A percentile compares a stretch with the other conserved stretches of the same genome.
These are phyloP conservation scores for Curvularia sp. DNA, from an alignment of 2,329 filamentous ascomycete species.

Conservation along the genomic window DNA sequence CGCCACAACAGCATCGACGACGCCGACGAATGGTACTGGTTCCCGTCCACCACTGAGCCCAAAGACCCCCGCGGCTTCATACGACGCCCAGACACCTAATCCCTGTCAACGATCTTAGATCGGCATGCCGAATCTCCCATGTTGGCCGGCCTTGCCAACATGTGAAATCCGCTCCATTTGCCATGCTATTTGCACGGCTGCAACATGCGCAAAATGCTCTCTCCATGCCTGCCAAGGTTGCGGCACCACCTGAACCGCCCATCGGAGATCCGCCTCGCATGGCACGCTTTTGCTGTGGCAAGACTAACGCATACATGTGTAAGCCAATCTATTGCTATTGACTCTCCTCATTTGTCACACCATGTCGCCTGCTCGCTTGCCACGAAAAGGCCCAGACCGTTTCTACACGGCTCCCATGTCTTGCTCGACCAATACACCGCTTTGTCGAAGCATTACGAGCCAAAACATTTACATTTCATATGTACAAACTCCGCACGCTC, in stretches of 20 bases:
- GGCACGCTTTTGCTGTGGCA: background rate
- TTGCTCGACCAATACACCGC: background rate
- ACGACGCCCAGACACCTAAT: background rate
- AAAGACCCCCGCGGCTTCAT: background rate
- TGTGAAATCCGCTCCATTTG: constrained; percentile 6
- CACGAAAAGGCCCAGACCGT: constrained; percentile 1
- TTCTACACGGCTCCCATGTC: background rate
- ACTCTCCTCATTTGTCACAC: background rate
- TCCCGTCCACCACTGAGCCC: background rate
- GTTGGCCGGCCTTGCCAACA: background rate
- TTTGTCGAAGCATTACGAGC: background rate
- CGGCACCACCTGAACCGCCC: background rate
- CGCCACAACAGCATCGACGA: background rate
- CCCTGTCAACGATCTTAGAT: constrained; percentile 2
- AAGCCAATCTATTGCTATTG: background rate
- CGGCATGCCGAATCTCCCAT: constrained; percentile 14
- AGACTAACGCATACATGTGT: background rate
- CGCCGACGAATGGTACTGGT: background rate
- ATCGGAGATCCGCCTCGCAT: background rate
- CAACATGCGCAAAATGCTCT: constrained; percentile 8
- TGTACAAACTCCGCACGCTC: constrained; percentile 14
- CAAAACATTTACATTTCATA: constrained; percentile 7
- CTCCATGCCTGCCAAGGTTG: constrained; percentile 3
- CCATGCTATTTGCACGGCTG: background rate
- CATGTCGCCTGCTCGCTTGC: background rate